phyloP scores from a whole-genome alignment of 768 basidiomycete species.

The Hygrocybe coccinea region DNA sequence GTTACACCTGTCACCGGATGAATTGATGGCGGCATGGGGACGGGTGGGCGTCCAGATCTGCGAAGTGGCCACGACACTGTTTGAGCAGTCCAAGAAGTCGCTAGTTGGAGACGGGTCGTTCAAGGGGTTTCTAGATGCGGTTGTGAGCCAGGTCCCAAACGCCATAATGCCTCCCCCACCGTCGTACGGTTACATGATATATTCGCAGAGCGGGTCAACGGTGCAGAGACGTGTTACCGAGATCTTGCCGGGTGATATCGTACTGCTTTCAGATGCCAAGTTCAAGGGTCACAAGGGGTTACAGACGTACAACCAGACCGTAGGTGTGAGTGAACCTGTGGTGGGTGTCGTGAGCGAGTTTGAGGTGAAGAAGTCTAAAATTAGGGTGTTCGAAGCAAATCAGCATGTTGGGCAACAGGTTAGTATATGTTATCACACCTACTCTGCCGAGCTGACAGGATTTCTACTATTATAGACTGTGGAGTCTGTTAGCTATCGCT shows the following conservation, averaged over 20 bases:
- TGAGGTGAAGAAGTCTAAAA: conserved; percentile 83
- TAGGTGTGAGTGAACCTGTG: conserved; percentile 50
- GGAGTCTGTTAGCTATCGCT: conserved; percentile 76
- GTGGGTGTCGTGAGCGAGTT: conserved; percentile 77
- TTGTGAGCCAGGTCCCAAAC: conserved; percentile 61
- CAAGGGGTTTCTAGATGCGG: conserved; percentile 68
- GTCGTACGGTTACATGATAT: conserved; percentile 71
- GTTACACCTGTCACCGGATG: conserved; percentile 48
- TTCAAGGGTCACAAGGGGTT: conserved; percentile 78
- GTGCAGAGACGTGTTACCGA: conserved; percentile 75
- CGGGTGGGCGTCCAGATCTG: conserved; percentile 72
- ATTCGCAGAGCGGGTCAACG: conserved; percentile 58
- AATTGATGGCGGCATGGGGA: conserved; percentile 65
- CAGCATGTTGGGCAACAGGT: conserved; percentile 82
- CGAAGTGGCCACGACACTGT: conserved; percentile 61
- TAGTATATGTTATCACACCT: conserved; percentile 20
- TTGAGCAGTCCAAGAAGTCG: conserved; percentile 70
- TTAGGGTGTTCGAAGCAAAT: conserved; percentile 82
- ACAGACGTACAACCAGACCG: conserved; percentile 61
- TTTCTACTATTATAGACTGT: conserved; percentile 39
- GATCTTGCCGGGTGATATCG: conserved; percentile 81
- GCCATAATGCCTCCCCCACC: conserved; percentile 40
- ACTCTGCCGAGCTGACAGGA: not conserved
- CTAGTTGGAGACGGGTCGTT: conserved; percentile 85
- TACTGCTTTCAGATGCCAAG: conserved; percentile 68